phyloP scores from a whole-genome alignment of 2,329 filamentous ascomycete genomes.

The Claviceps paspali region DNA sequence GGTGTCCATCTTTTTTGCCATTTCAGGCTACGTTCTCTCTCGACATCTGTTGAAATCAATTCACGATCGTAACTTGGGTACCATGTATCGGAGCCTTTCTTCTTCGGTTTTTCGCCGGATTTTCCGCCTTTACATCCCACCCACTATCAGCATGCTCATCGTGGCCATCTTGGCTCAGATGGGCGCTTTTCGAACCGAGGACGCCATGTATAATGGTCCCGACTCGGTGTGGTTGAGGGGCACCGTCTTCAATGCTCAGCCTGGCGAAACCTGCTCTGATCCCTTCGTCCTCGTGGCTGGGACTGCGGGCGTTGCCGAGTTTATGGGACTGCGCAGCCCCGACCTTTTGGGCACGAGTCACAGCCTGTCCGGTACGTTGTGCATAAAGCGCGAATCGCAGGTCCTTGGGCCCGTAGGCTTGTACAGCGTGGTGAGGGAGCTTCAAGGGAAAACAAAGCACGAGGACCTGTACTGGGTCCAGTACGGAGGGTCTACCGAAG shows the following conservation, averaged over 20 bases:
- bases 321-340: background rate
- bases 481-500: constrained; percentile 26
- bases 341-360: background rate
- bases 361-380: background rate
- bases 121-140: constrained; percentile 25
- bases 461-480: constrained; percentile 18
- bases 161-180: constrained; percentile 23
- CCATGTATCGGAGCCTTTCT: constrained; percentile 21
- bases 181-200: constrained; percentile 21
- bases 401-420: background rate
- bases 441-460: background rate
- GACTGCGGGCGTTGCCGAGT: background rate
- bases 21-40: constrained; percentile 27
- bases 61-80: constrained; percentile 19
- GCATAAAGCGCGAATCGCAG: background rate
- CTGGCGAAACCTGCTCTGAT: background rate
- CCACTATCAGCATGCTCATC: constrained; percentile 24
- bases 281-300: background rate
- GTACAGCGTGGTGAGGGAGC: background rate
- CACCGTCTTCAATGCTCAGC: background rate
- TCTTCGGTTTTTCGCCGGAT: constrained; percentile 22
- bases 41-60: constrained; percentile 23
- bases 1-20: constrained; percentile 29
- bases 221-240: constrained; percentile 24
- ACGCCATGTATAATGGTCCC: constrained; percentile 20